Evolutionary conservation across 176 grass and related monocot genomes (phyloP), one percentile per base, ranked within the genome.

Genomic region (Oryza australiensis): DNA sequence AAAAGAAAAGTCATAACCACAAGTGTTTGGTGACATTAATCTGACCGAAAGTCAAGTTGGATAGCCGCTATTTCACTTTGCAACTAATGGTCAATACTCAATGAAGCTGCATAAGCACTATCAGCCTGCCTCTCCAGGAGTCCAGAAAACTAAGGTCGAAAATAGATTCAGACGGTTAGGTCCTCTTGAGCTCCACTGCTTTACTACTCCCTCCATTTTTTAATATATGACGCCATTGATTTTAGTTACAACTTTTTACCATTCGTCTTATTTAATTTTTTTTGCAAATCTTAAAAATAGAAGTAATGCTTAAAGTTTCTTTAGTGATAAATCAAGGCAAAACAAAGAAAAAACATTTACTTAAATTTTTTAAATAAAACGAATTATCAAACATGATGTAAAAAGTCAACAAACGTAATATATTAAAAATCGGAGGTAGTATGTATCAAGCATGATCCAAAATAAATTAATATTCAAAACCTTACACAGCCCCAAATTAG

Each of bases 1-100:
- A 76, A 76, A 84, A 62, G 68, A 82, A 77, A 67, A 53, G 7
- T 77, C 78, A 27, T 41, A 55, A 3, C 30, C 1, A 26, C 29
- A 5, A 72, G 5, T 75, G 40, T 57, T 48, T 5, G 9, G 27
- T 30, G 15, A 53, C 23, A 62, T 35, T 23, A 37, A 59, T 29
- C 16, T 16, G 53, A 18, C 68, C 12, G 3, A 51, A 65, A 48
- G n/a, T 65, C n/a, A 65, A 29, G 22, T 51, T 35, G 3, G 7
- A 9, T 9, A 66, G 23, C 11, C 15, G 30, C 40, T 14, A 22
- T 72, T 72, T 63, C 29, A 48, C 10, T 72, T 72, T 78, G 10
- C 22, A 22, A 27, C 38, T 1, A 49, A 18, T 22, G 8, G 40
- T 53, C 5, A 53, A 53, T 53, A 53, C 18, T 53, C 16, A 16